Conservation (phyloP, 1,139 yeast genomes). For the Debaryomyces sp. region DNA sequence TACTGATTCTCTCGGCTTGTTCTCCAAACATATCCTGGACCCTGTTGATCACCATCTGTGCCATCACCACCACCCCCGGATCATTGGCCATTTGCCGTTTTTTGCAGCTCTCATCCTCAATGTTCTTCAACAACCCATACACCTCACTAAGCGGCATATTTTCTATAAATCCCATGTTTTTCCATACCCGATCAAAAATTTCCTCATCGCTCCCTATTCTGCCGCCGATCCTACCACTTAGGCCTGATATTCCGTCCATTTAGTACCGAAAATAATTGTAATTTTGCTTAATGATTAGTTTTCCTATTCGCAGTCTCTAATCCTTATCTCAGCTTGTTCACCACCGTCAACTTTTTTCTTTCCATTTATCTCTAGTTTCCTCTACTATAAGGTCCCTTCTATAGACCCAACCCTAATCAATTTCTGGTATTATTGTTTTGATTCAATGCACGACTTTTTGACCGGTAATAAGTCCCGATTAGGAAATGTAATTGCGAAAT, state of each 20-base stretch:
- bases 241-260: background rate
- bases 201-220: background rate
- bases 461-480: background rate
- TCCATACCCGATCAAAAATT: constrained; percentile 6
- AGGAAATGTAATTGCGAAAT: constrained; percentile 2
- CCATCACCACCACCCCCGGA: constrained; percentile 1
- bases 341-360: background rate
- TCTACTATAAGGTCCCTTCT: background rate
- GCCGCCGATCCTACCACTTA: background rate
- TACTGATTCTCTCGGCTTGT: background rate
- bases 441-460: background rate
- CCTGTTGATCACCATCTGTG: background rate
- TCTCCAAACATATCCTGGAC: background rate
- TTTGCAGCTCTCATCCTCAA: background rate
- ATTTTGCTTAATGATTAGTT: background rate
- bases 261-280: background rate
- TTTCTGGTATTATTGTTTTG: background rate
- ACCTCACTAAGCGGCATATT: constrained; percentile 2
- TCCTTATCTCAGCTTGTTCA: background rate
- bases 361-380: background rate
- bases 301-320: background rate
- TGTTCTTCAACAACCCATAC: constrained; percentile 3
- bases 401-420: background rate
- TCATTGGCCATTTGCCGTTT: background rate
- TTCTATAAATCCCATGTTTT: background rate